Base-by-base conservation (phyloP, 2,329 filamentous ascomycete species). In the Penicillium sp. region DNA sequence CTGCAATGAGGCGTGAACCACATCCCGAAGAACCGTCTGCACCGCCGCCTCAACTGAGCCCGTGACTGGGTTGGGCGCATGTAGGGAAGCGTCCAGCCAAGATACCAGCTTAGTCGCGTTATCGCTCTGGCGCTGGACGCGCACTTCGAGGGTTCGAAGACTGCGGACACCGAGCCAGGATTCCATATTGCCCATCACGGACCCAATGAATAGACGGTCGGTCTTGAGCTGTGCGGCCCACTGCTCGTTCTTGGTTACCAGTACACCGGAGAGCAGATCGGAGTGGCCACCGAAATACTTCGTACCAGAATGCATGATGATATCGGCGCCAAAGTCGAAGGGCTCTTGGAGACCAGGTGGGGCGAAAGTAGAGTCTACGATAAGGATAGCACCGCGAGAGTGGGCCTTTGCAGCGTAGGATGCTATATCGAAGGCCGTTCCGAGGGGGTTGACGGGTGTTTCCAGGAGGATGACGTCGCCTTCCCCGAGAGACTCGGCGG, bases 241-340 rank as follows among this genome's bases (percentile, higher is more conserved):
- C 4, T 78, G 78, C 47, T 80, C 64, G 44, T 76, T 76, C 22
- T 82, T 78, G 5, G 92, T 83, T 0, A 85, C 84, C 27, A 99
- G 76, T 16, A 95, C 88, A 21, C 94, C 94, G 68, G 90, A 95
- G 5, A 97, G 83, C 81, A 97, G 82, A 75, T 99, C 94, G 61
- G 88, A 93, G 76, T 99, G 94, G 0, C 94, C 94, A 18, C 94
- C 94, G 62, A 99, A 85, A 75, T 97, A 99, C 80, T 97, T 99
- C 16, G 92, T 96, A 3, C 92, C 94, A 48, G 84, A 88, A 75
- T 99, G 94, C 90, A 97, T 89, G 32, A 96, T 84, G 1, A 92
- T 75, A 73, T 97, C 93, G 27, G 88, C 91, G 44, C 91, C 93
- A 71, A 83, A 88, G 27, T 72, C 69, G 66, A 97, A 94, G 0